Evolutionary conservation across 148 eudicot genomes (phyloP).

Genomic region (Nepenthes mirabilis): DNA sequence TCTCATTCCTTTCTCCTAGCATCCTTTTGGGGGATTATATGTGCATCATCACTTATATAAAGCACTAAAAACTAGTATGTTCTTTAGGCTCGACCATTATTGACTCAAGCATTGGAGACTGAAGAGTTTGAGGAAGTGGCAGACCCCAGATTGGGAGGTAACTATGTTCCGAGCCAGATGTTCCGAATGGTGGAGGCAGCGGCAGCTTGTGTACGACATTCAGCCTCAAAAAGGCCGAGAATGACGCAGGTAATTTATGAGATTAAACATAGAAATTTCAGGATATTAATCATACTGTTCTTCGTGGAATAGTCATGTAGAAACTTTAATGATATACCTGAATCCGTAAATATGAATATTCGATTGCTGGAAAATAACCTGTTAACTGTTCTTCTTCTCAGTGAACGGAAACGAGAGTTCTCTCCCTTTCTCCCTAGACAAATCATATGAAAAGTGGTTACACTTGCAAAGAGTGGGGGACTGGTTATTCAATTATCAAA

Average conservation of each 20-base stretch:
- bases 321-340: no score
- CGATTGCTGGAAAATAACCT: no score
- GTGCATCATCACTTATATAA: no score
- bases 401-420: no score
- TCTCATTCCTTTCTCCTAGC: no score
- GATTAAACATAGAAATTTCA: background rate
- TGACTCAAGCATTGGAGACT: slow-evolving; percentile 54
- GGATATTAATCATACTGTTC: background rate
- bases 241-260: slow-evolving; percentile 68
- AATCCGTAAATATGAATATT: no score
- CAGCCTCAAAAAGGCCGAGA: slow-evolving; percentile 70
- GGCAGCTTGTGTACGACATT: slow-evolving; percentile 89
- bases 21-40: no score
- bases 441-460: no score
- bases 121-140: slow-evolving; percentile 54
- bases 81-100: slow-evolving; percentile 77
- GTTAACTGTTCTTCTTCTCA: no score
- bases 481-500: no score
- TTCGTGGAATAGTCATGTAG: background rate
- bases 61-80: background rate
- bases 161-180: slow-evolving; percentile 59
- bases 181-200: slow-evolving; percentile 85
- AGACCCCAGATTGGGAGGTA: slow-evolving; percentile 54
- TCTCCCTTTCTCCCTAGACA: no score
- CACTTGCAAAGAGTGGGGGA: no score